Conservation (phyloP, 768 basidiomycete genomes). For the Pleurotus salmoneostramineus region DNA sequence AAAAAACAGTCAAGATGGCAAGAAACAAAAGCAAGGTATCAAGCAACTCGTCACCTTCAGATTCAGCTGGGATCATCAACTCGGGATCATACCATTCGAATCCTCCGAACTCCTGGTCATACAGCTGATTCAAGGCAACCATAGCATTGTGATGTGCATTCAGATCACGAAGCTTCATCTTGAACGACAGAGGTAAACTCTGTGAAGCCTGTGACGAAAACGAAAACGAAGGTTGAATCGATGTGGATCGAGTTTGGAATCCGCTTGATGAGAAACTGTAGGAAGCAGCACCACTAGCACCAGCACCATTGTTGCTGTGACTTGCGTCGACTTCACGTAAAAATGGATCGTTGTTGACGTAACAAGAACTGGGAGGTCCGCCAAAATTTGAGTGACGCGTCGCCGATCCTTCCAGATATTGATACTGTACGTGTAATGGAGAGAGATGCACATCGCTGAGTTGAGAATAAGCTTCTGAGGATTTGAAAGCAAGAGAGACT, state of each 20-base stretch:
- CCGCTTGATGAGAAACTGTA: constrained; percentile 1
- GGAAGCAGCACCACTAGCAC: not conserved
- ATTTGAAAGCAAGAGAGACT: not conserved
- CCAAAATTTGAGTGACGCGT: too few species aligned
- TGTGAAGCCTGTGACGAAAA: not conserved
- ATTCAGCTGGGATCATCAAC: not conserved
- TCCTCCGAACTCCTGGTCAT: not conserved
- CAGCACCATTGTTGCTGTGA: too few species aligned
- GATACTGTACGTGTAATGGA: not conserved
- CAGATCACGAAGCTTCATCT: not conserved
- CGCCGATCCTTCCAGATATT: not conserved
- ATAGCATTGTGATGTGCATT: constrained; percentile 1
- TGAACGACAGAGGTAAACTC: constrained; percentile 1
- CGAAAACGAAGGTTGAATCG: not conserved
- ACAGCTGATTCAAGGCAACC: constrained; percentile 1
- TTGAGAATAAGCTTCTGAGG: not conserved
- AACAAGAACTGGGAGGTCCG: too few species aligned
- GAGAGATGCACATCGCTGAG: not conserved
- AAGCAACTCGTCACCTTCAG: not conserved
- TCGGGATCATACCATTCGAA: not conserved
- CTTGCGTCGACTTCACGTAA: not conserved
- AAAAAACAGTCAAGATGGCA: not conserved
- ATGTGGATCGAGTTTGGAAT: constrained; percentile 1
- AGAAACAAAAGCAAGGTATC: not conserved
- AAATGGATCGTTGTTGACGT: too few species aligned